Evolutionary conservation across 2,329 filamentous ascomycete species (phyloP).

Genomic region (Aspergillus neotritici): DNA sequence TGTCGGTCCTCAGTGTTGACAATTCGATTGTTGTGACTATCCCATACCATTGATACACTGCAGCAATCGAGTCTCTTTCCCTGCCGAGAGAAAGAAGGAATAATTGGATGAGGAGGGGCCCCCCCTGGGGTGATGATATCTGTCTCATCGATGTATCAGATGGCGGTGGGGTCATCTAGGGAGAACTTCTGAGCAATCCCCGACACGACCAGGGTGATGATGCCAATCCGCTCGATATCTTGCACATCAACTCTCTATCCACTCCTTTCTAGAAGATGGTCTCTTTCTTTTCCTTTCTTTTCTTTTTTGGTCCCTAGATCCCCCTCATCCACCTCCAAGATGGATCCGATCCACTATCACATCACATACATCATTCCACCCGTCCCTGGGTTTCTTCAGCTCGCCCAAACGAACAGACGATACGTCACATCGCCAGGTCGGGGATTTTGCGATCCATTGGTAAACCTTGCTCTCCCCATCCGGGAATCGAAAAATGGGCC

Average conservation of each 20-base stretch:
- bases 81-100: background rate
- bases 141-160: slow-evolving; percentile 17
- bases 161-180: background rate
- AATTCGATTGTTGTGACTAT: too few species aligned
- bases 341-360: too few species aligned
- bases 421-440: slow-evolving; percentile 15
- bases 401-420: slow-evolving; percentile 1
- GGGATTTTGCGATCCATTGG: slow-evolving; percentile 6
- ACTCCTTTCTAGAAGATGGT: background rate
- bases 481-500: slow-evolving; percentile 4
- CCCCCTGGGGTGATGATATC: background rate
- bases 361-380: too few species aligned
- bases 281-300: background rate
- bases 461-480: slow-evolving; percentile 4
- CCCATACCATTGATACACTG: background rate
- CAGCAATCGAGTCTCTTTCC: background rate
- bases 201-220: too few species aligned
- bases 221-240: too few species aligned
- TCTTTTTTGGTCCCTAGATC: background rate
- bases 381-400: background rate
- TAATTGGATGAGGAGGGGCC: background rate
- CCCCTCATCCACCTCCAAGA: background rate
- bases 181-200: background rate
- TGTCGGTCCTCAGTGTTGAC: too few species aligned
- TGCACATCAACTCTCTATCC: too few species aligned